These are phyloP conservation scores for Pythium angustatum DNA, from an alignment of 352 stramenopile species.

Conservation along the genomic window DNA sequence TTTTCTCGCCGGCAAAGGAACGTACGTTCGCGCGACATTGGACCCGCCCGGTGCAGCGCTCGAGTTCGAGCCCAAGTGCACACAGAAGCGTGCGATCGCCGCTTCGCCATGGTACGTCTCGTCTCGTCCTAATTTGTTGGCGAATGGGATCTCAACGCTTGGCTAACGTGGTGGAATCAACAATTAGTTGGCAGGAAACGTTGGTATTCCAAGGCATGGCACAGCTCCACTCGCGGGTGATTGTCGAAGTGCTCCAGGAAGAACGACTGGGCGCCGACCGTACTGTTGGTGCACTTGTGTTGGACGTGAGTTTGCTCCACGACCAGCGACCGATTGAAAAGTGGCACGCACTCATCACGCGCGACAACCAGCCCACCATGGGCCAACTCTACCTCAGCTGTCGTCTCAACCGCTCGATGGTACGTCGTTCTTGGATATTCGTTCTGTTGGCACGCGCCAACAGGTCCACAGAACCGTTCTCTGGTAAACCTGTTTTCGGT, in stretches of 20 bases:
- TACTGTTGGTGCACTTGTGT: constrained; percentile 36
- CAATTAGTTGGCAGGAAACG: constrained; percentile 50
- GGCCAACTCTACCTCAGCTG: constrained; percentile 45
- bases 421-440: constrained; percentile 21
- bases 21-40: constrained; percentile 56
- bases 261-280: constrained; percentile 50
- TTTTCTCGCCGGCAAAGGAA: constrained; percentile 46
- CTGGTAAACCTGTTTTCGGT: no score
- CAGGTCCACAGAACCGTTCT: neutral
- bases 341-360: constrained; percentile 49
- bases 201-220: constrained; percentile 49
- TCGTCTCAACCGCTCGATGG: constrained; percentile 51
- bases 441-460: no score
- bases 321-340: constrained; percentile 47
- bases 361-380: constrained; percentile 32
- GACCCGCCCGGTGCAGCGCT: constrained; percentile 31
- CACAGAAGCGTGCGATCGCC: constrained; percentile 37
- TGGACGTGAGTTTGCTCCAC: constrained; percentile 50
- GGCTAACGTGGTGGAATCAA: neutral
- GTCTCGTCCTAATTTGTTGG: neutral
- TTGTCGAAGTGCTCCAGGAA: constrained; percentile 64
- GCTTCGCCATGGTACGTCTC: constrained; percentile 27
- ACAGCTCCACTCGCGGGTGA: constrained; percentile 41
- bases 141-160: neutral
- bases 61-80: constrained; percentile 34